phyloP scores from a whole-genome alignment of 768 basidiomycete species.

The Paxillus ammoniavirescens region DNA sequence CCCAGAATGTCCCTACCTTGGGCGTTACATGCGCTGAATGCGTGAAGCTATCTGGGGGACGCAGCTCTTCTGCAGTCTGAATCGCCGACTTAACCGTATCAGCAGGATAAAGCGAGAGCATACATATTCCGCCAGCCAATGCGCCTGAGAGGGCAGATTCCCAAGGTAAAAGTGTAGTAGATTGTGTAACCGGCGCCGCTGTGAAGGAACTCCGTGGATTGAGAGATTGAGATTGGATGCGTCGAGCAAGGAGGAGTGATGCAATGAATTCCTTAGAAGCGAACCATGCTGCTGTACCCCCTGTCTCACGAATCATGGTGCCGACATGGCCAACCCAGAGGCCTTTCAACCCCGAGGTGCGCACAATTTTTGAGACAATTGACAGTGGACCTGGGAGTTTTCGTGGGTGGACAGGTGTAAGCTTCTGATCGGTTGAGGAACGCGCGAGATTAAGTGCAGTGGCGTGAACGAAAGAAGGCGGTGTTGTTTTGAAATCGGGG shows the following conservation, averaged over 20 bases:
- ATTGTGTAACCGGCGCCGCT: neutral
- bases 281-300: slow-evolving; percentile 88
- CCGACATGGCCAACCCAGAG: slow-evolving; percentile 87
- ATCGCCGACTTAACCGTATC: slow-evolving; percentile 90
- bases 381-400: slow-evolving; percentile 50
- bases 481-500: slow-evolving; percentile 10
- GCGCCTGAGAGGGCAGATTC: slow-evolving; percentile 82
- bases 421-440: slow-evolving; percentile 9
- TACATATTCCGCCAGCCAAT: slow-evolving; percentile 75
- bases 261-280: slow-evolving; percentile 77
- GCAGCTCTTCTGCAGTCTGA: slow-evolving; percentile 84
- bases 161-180: slow-evolving; percentile 43
- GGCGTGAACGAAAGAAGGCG: slow-evolving; percentile 15
- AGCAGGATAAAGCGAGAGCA: slow-evolving; percentile 82
- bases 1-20: slow-evolving; percentile 45
- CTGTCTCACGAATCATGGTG: slow-evolving; percentile 84
- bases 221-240: slow-evolving; percentile 20
- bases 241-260: slow-evolving; percentile 54
- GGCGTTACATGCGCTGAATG: slow-evolving; percentile 13
- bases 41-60: slow-evolving; percentile 36
- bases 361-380: slow-evolving; percentile 46
- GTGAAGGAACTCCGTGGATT: neutral
- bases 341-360: slow-evolving; percentile 56
- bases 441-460: neutral
- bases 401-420: slow-evolving; percentile 7